Evolutionary conservation across 495 filamentous ascomycete species (phyloP).

Genomic region (Hypoxylon intermedium): DNA sequence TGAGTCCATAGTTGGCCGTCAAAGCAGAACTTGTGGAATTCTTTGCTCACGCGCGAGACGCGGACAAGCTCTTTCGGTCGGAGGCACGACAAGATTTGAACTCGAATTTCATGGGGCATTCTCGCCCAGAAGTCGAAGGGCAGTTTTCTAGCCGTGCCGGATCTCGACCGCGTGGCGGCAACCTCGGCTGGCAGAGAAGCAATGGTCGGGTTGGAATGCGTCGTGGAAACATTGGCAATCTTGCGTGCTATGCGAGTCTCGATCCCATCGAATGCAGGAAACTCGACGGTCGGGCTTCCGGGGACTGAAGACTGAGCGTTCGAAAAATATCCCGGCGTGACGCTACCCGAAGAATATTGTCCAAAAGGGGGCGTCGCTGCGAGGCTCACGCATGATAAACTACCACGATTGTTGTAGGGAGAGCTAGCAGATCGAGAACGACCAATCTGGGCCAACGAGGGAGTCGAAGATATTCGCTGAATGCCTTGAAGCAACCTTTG

Average conservation of each 20-base stretch:
- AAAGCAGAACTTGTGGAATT: conserved; percentile 86
- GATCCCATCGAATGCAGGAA: conserved; percentile 43
- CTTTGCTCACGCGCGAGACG: conserved; percentile 77
- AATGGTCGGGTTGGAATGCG: conserved; percentile 49
- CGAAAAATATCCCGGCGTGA: conserved; percentile 65
- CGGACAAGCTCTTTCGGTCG: conserved; percentile 83
- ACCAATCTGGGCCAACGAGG: conserved; percentile 70
- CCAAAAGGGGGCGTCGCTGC: conserved; percentile 64
- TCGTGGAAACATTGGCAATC: conserved; percentile 35
- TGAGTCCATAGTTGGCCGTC: conserved; percentile 92
- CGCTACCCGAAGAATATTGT: conserved; percentile 34
- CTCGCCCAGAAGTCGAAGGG: conserved; percentile 78
- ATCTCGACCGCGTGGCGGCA: conserved; percentile 33
- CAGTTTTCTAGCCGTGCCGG: conserved; percentile 46
- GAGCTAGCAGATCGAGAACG: conserved; percentile 71
- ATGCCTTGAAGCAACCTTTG: conserved; percentile 78
- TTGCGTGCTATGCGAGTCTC: conserved; percentile 49
- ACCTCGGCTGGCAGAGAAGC: conserved; percentile 72
- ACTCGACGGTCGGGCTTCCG: conserved; percentile 56
- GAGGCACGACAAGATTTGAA: conserved; percentile 77
- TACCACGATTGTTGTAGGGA: conserved; percentile 60
- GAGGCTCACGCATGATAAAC: conserved; percentile 86
- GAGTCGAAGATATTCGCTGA: conserved; percentile 87
- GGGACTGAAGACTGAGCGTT: conserved; percentile 68
- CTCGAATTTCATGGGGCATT: conserved; percentile 82